These are phyloP conservation scores for Candida smagusa DNA, from an alignment of 1,139 yeast species.

Conservation along the genomic window DNA sequence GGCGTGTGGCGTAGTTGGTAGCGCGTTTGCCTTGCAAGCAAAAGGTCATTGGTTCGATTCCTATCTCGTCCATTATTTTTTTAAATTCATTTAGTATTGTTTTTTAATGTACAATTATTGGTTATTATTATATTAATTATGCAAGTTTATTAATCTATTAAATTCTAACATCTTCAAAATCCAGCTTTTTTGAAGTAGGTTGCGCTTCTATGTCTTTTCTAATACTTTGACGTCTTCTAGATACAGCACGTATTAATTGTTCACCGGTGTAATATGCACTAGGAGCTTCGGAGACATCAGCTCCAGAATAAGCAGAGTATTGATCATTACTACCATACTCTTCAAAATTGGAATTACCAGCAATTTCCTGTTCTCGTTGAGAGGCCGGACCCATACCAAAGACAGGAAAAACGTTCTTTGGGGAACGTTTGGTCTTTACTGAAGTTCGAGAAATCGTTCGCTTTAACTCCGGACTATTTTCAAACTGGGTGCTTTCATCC, in stretches of 20 bases:
- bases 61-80: constrained; percentile 55
- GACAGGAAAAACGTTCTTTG: constrained; percentile 76
- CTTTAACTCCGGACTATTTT: constrained; percentile 2
- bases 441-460: constrained; percentile 8
- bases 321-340: constrained; percentile 6
- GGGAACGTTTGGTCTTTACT: constrained; percentile 42
- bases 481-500: constrained; percentile 7
- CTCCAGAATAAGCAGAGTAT: constrained; percentile 6
- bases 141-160: background rate
- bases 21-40: constrained; percentile 70
- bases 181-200: constrained; percentile 1
- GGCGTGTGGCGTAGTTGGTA: constrained; percentile 75
- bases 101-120: background rate
- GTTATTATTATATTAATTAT: too few relatives aligned
- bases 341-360: constrained; percentile 17
- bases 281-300: constrained; percentile 8
- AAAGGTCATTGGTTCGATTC: constrained; percentile 67
- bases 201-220: constrained; percentile 10
- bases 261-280: constrained; percentile 32
- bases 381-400: constrained; percentile 70
- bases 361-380: constrained; percentile 54
- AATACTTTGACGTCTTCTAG: constrained; percentile 7
- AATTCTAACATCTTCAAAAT: constrained; percentile 4
- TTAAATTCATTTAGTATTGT: background rate
- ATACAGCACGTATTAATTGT: constrained; percentile 19